A percentile compares a stretch with the other conserved stretches of the same genome.
Conservation (phyloP, 108 stramenopile species). For the Pseudonitzschia multiseries region DNA sequence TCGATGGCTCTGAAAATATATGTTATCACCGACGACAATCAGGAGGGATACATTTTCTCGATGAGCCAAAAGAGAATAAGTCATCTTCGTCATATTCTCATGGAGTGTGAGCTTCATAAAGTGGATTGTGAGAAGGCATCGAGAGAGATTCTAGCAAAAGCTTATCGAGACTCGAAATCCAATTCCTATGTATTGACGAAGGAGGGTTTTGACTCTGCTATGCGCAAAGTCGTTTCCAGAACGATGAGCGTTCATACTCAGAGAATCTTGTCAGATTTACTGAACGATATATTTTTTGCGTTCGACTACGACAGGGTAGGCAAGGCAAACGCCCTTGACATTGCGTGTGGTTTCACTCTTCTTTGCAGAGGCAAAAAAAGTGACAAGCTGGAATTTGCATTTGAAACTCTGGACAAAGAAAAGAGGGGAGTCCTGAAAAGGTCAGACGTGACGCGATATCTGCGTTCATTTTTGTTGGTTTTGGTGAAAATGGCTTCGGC, state of each 20-base stretch:
- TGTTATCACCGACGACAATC: constrained; percentile 58
- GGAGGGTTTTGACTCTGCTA: constrained; percentile 76
- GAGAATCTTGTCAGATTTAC: constrained; percentile 53
- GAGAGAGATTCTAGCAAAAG: constrained; percentile 63
- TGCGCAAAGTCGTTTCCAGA: constrained; percentile 32
- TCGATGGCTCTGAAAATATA: constrained; percentile 69
- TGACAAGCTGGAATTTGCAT: constrained; percentile 88
- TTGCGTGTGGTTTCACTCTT: constrained; percentile 86
- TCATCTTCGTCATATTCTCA: constrained; percentile 69
- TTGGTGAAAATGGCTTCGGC: constrained; percentile 65
- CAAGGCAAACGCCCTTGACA: constrained; percentile 60
- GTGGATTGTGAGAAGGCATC: constrained; percentile 65
- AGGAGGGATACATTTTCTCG: constrained; percentile 75
- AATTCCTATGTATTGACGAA: constrained; percentile 53
- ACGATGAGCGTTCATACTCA: constrained; percentile 45
- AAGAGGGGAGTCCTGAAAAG: constrained; percentile 59
- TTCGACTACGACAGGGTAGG: constrained; percentile 76
- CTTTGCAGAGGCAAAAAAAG: constrained; percentile 88
- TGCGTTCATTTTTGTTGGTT: constrained; percentile 78
- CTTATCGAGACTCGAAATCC: constrained; percentile 47
- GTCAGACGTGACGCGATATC: constrained; percentile 59
- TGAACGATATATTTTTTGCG: constrained; percentile 68
- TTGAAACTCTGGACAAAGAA: constrained; percentile 77
- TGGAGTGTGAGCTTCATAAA: constrained; percentile 69
- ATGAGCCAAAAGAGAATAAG: constrained; percentile 71